Percentiles rank a stretch among this genome's conserved stretches.
Conservation (phyloP, 2,329 filamentous ascomycete genomes). For the Fonsecaea nubica region DNA sequence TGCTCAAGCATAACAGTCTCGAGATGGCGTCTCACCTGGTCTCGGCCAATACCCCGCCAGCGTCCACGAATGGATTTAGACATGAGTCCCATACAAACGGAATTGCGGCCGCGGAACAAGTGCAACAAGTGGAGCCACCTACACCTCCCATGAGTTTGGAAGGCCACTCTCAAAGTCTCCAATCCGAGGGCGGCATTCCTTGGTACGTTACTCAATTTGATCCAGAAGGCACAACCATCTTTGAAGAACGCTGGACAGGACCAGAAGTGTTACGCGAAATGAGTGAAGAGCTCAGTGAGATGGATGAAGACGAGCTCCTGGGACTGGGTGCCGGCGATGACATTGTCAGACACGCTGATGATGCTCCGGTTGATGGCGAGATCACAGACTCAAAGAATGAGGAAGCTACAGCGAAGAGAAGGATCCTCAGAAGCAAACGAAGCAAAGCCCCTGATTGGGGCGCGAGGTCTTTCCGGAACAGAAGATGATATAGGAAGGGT, state of each 20-base stretch:
- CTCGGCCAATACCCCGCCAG: conserved; percentile 39
- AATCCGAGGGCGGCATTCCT: conserved; percentile 77
- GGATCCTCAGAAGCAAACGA: conserved; percentile 21
- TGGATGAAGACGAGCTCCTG: conserved; percentile 88
- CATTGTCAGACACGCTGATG: conserved; percentile 17
- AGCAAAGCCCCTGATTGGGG: conserved; percentile 26
- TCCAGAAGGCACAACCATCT: conserved; percentile 77
- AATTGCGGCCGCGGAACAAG: conserved; percentile 54
- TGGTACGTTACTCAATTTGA: conserved; percentile 89
- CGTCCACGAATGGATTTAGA: conserved; percentile 42
- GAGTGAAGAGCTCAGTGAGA: conserved; percentile 87
- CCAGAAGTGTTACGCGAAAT: conserved; percentile 73
- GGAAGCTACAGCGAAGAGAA: conserved; percentile 26
- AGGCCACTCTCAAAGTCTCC: conserved; percentile 54
- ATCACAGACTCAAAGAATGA: conserved; percentile 1
- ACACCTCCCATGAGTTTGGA: conserved; percentile 52
- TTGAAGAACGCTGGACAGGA: conserved; percentile 76
- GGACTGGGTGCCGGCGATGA: conserved; percentile 65
- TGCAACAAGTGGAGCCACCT: conserved; percentile 44
- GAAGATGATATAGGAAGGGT: conserved; percentile 22
- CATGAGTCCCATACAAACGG: conserved; percentile 40
- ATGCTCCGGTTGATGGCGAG: conserved; percentile 5
- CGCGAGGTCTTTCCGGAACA: conserved; percentile 28
- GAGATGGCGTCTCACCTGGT: conserved; percentile 16
- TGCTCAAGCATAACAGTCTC: conserved; percentile 21